A percentile compares a stretch with the other conserved stretches of the same genome.
These are phyloP conservation scores for Mucor velutinosus DNA, from an alignment of 371 early-diverging fungal genomes.

Conservation along the genomic window DNA sequence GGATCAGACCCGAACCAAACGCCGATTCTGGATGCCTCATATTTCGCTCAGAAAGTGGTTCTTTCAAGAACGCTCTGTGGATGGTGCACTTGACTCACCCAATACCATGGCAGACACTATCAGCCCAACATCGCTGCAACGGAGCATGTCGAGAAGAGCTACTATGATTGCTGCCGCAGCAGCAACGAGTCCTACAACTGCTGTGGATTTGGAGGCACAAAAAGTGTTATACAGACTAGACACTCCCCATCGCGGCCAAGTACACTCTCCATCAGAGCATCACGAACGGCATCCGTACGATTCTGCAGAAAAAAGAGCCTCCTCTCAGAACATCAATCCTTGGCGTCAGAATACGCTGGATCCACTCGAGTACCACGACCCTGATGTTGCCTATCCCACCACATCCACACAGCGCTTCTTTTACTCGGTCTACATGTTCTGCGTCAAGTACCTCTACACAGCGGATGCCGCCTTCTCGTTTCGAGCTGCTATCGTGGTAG, in stretches of 20 bases:
- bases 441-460: conserved; percentile 30
- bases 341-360: conserved; percentile 27
- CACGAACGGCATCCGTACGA: not conserved
- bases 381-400: conserved; percentile 43
- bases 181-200: not conserved
- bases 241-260: conserved; percentile 18
- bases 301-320: not conserved
- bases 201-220: conserved; percentile 9
- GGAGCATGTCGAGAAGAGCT: conserved; percentile 20
- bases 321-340: not conserved
- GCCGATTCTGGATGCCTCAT: conserved; percentile 36
- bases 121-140: conserved; percentile 15
- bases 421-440: conserved; percentile 30
- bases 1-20: conserved; percentile 28
- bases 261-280: conserved; percentile 6
- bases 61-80: conserved; percentile 3
- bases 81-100: conserved; percentile 31
- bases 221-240: conserved; percentile 7
- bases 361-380: conserved; percentile 44
- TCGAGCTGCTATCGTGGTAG: conserved; percentile 38
- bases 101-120: conserved; percentile 17
- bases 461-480: conserved; percentile 43
- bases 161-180: conserved; percentile 6
- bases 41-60: conserved; percentile 29
- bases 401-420: conserved; percentile 35